Evolutionary conservation across 202 grass and related monocot genomes (phyloP).

Genomic region (Tripidium arundinaceum): DNA sequence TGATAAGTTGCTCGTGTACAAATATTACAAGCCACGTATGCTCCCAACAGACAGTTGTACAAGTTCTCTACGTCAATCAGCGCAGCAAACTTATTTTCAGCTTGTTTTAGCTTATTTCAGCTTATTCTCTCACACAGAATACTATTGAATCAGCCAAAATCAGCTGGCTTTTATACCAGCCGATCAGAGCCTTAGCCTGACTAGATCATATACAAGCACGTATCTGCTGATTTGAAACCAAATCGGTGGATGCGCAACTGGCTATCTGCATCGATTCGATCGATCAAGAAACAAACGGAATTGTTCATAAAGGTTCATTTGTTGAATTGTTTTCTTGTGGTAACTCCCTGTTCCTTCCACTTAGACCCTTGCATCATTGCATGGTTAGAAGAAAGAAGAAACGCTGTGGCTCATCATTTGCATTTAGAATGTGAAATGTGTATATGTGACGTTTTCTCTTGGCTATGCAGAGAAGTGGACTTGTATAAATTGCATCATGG

Average conservation of each 20-base stretch:
- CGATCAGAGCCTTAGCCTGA: too few relatives aligned
- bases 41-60: too few relatives aligned
- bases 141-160: too few relatives aligned
- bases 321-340: not conserved
- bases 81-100: too few relatives aligned
- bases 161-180: too few relatives aligned
- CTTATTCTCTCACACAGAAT: too few relatives aligned
- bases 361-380: constrained; percentile 10
- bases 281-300: not conserved
- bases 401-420: not conserved
- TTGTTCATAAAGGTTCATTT: not conserved
- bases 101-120: too few relatives aligned
- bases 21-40: too few relatives aligned
- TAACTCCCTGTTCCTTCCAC: not conserved
- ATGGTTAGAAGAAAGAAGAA: not conserved
- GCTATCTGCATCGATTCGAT: not conserved
- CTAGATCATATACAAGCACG: too few relatives aligned
- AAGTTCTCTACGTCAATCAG: too few relatives aligned
- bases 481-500: not conserved
- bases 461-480: constrained; percentile 12
- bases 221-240: not conserved
- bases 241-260: not conserved
- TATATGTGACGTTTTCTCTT: not conserved
- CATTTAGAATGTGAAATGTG: not conserved
- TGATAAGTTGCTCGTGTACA: too few relatives aligned